Evolutionary conservation across 1,139 yeast species (phyloP).

Genomic region (Zygosaccharomyces sapae): DNA sequence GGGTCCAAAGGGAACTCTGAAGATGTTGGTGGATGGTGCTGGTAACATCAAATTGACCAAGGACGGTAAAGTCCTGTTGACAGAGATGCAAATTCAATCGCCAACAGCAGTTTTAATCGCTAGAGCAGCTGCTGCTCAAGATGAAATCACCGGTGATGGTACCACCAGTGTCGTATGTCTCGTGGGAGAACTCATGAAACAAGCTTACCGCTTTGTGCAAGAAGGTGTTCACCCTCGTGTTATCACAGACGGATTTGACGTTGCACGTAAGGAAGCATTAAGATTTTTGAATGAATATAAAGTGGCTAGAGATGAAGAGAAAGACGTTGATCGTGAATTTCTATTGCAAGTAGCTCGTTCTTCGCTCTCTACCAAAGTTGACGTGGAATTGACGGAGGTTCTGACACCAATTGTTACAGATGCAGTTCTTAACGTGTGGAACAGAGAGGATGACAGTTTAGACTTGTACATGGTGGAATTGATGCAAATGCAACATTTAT

Average conservation of each 20-base stretch:
- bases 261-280: slow-evolving; percentile 74
- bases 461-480: slow-evolving; percentile 97
- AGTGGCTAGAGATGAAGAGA: slow-evolving; percentile 35
- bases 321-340: slow-evolving; percentile 71
- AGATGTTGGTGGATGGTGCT: slow-evolving; percentile 94
- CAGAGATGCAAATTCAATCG: slow-evolving; percentile 98
- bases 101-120: slow-evolving; percentile 99
- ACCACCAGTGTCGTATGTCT: slow-evolving; percentile 94
- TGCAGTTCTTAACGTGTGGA: slow-evolving; percentile 77
- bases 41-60: slow-evolving; percentile 93
- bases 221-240: slow-evolving; percentile 98
- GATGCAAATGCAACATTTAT: slow-evolving; percentile 95
- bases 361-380: slow-evolving; percentile 81
- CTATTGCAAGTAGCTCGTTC: slow-evolving; percentile 88
- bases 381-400: slow-evolving; percentile 67
- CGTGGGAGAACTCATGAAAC: slow-evolving; percentile 91
- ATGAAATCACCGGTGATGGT: slow-evolving; percentile 98
- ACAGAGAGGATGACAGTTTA: slow-evolving; percentile 49
- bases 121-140: slow-evolving; percentile 97
- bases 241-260: slow-evolving; percentile 90
- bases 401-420: slow-evolving; percentile 94
- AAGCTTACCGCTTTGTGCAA: slow-evolving; percentile 84
- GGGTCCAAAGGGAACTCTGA: slow-evolving; percentile 96
- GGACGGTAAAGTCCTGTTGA: slow-evolving; percentile 89
- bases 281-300: slow-evolving; percentile 63